phyloP scores from a whole-genome alignment of 352 stramenopile species.

The Pythium vanterpoolii region DNA sequence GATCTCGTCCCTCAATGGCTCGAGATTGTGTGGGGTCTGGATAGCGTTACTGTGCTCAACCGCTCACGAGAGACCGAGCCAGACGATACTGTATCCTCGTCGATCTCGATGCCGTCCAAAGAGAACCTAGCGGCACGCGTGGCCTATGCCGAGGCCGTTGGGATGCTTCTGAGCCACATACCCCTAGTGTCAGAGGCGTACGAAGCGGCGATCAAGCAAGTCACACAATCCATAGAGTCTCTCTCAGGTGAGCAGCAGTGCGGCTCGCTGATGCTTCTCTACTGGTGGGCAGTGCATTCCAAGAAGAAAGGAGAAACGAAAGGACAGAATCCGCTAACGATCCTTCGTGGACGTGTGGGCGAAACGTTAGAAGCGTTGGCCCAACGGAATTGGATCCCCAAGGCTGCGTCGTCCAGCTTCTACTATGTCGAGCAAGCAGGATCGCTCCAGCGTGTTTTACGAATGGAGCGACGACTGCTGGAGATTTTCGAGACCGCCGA shows the following conservation, averaged over 20 bases:
- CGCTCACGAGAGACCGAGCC: neutral
- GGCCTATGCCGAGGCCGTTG: conserved; percentile 57
- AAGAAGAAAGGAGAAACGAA: conserved; percentile 18
- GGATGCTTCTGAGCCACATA: conserved; percentile 33
- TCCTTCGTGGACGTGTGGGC: conserved; percentile 28
- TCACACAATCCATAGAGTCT: conserved; percentile 32
- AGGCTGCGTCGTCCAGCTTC: neutral
- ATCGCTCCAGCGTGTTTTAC: conserved; percentile 42
- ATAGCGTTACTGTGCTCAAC: conserved; percentile 25
- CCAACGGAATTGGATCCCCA: conserved; percentile 40
- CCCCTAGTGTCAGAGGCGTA: conserved; percentile 21
- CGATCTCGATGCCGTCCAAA: conserved; percentile 9
- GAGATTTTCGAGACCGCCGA: conserved; percentile 41
- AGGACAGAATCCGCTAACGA: conserved; percentile 5
- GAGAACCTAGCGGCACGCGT: conserved; percentile 38
- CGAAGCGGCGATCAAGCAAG: conserved; percentile 20
- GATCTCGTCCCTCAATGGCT: conserved; percentile 35
- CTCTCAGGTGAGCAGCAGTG: conserved; percentile 58
- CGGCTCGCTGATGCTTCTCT: conserved; percentile 45
- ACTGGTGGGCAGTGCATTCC: conserved; percentile 48
- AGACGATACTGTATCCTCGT: neutral
- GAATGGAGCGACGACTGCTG: conserved; percentile 55
- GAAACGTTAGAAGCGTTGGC: conserved; percentile 32
- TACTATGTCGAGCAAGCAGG: conserved; percentile 56
- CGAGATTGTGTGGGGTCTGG: conserved; percentile 47